Percentiles rank a stretch among this genome's conserved stretches.
Conservation (phyloP, 495 filamentous ascomycete genomes). For the Talaromyces liani region DNA sequence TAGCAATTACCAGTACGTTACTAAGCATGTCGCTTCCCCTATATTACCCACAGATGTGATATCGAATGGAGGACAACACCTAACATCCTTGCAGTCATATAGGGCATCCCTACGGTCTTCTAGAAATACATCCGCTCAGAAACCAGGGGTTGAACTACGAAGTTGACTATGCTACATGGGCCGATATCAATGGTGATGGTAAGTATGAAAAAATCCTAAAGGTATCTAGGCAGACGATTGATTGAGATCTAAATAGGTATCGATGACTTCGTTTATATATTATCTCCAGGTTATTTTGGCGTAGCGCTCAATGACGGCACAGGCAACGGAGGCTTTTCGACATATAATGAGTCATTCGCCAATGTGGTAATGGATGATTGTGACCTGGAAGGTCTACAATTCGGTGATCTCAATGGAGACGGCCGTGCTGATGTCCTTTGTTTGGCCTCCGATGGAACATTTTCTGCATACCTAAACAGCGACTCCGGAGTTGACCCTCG, state of each 20-base stretch:
- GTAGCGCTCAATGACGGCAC: not conserved
- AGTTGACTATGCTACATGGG: not conserved
- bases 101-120: not conserved
- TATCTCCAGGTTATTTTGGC: not conserved
- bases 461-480: conserved; percentile 6
- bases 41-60: too few relatives aligned
- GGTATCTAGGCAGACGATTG: not conserved
- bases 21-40: too few relatives aligned
- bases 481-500: not conserved
- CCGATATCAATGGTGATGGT: not conserved
- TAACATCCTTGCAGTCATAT: not conserved
- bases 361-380: not conserved
- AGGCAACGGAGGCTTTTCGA: not conserved
- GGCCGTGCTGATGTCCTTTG: conserved; percentile 9
- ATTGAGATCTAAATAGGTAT: not conserved
- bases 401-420: conserved; percentile 1
- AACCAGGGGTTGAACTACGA: too few relatives aligned
- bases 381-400: not conserved
- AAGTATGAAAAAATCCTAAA: not conserved
- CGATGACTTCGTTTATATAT: not conserved
- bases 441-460: conserved; percentile 11
- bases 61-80: too few relatives aligned
- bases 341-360: not conserved
- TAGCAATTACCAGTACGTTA: conserved; percentile 1
- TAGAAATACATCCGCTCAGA: too few relatives aligned